Conservation (phyloP, 2,329 filamentous ascomycete species). For the Alternaria gansuensis region DNA sequence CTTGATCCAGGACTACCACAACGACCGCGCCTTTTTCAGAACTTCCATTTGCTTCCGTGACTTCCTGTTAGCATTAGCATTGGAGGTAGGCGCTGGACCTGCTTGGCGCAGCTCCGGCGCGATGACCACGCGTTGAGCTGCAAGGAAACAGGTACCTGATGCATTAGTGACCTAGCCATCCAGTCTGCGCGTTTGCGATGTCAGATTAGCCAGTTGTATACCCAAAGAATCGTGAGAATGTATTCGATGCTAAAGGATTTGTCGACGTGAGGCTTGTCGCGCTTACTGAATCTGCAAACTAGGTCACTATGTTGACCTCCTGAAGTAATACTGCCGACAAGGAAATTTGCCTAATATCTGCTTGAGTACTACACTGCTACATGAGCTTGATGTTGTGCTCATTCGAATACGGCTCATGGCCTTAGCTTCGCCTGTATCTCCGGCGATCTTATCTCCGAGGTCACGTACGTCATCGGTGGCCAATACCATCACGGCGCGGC, state of each 20-base stretch:
- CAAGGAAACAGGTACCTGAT: constrained; percentile 76
- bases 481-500: constrained; percentile 14
- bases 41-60: constrained; percentile 85
- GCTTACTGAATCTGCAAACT: constrained; percentile 86
- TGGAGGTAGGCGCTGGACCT: constrained; percentile 86
- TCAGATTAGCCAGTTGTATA: constrained; percentile 69
- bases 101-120: constrained; percentile 78
- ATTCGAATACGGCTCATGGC: not conserved
- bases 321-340: constrained; percentile 65
- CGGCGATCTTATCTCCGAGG: constrained; percentile 13
- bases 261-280: constrained; percentile 83
- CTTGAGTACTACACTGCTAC: not conserved
- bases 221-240: constrained; percentile 87
- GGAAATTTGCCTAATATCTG: not conserved
- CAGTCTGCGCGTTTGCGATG: constrained; percentile 66
- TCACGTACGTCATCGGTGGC: constrained; percentile 16
- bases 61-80: constrained; percentile 86
- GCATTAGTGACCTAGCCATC: constrained; percentile 88
- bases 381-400: not conserved
- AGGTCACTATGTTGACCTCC: constrained; percentile 77
- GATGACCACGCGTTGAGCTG: constrained; percentile 83
- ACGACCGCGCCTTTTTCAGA: constrained; percentile 73
- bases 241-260: constrained; percentile 91
- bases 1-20: constrained; percentile 84
- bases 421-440: not conserved